Conservation (phyloP, 257 asterid species). For the Euphrasia confusa region DNA sequence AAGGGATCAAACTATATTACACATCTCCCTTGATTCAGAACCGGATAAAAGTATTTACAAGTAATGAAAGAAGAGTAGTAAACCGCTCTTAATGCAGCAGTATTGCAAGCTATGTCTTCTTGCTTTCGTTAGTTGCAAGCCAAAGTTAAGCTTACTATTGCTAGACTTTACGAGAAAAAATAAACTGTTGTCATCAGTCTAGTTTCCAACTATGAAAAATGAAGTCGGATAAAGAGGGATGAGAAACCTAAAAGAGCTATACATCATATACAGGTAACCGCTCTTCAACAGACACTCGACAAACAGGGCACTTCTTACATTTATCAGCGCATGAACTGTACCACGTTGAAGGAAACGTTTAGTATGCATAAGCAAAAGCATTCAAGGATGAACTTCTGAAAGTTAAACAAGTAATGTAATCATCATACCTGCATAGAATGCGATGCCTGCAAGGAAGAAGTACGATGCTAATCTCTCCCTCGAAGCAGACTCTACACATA, state of each 20-base stretch:
- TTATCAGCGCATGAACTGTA: slow-evolving; percentile 76
- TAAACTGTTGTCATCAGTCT: slow-evolving; percentile 25
- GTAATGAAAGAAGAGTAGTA: slow-evolving; percentile 19
- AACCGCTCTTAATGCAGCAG: slow-evolving; percentile 18
- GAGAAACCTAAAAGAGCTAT: slow-evolving; percentile 38
- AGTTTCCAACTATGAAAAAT: slow-evolving; percentile 21
- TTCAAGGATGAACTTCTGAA: neutral
- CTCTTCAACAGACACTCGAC: slow-evolving; percentile 67
- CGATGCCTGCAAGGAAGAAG: slow-evolving; percentile 99
- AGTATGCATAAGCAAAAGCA: slow-evolving; percentile 10
- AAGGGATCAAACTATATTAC: slow-evolving; percentile 30
- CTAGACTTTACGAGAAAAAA: slow-evolving; percentile 17
- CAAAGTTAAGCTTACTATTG: slow-evolving; percentile 26
- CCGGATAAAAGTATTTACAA: slow-evolving; percentile 29
- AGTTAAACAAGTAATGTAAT: slow-evolving; percentile 9
- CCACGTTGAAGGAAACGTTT: slow-evolving; percentile 15
- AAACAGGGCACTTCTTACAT: slow-evolving; percentile 90
- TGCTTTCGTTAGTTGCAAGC: slow-evolving; percentile 37
- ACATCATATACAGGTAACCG: slow-evolving; percentile 94
- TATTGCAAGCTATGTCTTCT: slow-evolving; percentile 24
- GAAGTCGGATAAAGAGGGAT: slow-evolving; percentile 4
- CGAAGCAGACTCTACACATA: slow-evolving; percentile 89
- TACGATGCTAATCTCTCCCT: slow-evolving; percentile 84
- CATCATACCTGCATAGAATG: slow-evolving; percentile 75
- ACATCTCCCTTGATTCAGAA: slow-evolving; percentile 27